Percentiles rank a stretch among this genome's conserved stretches.
Conservation (phyloP, 441 rosid genomes). For the Aquilaria agallochum region DNA sequence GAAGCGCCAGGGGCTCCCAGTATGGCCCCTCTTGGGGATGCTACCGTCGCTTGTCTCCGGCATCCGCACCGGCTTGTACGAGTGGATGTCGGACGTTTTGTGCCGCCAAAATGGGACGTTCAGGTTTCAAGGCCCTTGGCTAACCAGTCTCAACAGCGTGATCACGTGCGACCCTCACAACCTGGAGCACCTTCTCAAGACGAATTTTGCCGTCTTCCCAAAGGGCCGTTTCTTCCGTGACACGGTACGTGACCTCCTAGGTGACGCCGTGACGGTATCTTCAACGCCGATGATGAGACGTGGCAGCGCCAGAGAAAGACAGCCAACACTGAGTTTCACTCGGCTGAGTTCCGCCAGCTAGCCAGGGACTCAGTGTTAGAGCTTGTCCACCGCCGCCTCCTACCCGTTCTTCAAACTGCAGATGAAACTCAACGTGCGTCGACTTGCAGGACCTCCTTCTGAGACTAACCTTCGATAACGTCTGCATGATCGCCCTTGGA, state of each 20-base stretch:
- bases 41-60: slow-evolving; percentile 55
- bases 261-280: slow-evolving; percentile 51
- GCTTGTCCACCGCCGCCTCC: slow-evolving; percentile 66
- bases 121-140: slow-evolving; percentile 63
- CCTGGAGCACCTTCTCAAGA: slow-evolving; percentile 74
- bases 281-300: slow-evolving; percentile 64
- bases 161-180: slow-evolving; percentile 80
- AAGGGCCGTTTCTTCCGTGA: slow-evolving; percentile 72
- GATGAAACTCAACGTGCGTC: slow-evolving; percentile 19
- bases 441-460: slow-evolving; percentile 71
- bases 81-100: slow-evolving; percentile 60
- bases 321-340: slow-evolving; percentile 84
- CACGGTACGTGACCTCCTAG: slow-evolving; percentile 61
- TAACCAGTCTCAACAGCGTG: slow-evolving; percentile 61
- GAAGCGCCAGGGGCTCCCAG: slow-evolving; percentile 53
- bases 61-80: slow-evolving; percentile 48
- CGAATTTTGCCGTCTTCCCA: slow-evolving; percentile 67
- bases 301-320: slow-evolving; percentile 86
- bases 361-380: slow-evolving; percentile 57
- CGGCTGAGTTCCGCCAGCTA: slow-evolving; percentile 60
- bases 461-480: slow-evolving; percentile 79
- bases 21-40: slow-evolving; percentile 85
- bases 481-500: slow-evolving; percentile 87
- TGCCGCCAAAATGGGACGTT: slow-evolving; percentile 64
- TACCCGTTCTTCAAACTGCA: slow-evolving; percentile 61